Evolutionary conservation across 2,329 filamentous ascomycete genomes (phyloP), one percentile per base, ranked within the genome.

Genomic region (Penicillium sp.): DNA sequence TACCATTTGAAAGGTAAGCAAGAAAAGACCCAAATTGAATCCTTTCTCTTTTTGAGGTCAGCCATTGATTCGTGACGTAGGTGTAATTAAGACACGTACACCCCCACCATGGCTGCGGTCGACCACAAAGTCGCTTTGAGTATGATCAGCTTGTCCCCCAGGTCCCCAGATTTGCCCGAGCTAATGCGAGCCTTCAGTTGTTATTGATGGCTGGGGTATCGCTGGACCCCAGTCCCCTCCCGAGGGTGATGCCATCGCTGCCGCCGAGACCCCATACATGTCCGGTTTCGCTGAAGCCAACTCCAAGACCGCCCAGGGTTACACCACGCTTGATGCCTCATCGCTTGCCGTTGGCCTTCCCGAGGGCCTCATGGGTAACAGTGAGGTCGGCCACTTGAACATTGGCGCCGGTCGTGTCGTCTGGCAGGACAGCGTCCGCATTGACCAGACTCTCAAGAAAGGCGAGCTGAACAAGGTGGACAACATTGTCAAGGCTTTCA

Each of bases 131-230:
- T 85, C 66, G 88, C 87, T 66, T 82, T 91, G 71, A 90, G 84
- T 87, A 82, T 69, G 83, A 77, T 67, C 64, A 30, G 48, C 72
- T 73, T 59, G 75, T 76, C 71, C 67, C 61, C 61, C 62, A 66
- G 63, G 64, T 64, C 67, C 65, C 48, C 65, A 67, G 48, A 60
- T 48, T 22, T 48, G 43, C 38, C 69, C 60, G 67, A 58, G 37
- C 60, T 70, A 60, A 59, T 48, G 42, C 28, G 26, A 55, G 45
- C 54, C 74, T 83, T 75, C 74, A 93, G 90, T 99, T 86, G 95
- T 98, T 81, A 99, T 99, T 84, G 95, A 99, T 82, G 95, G 95
- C 75, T 99, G 95, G 95, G 95, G 95, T 75, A 87, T 98, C 73
- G 87, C 93, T 72, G 87, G 87, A 66, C 89, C 89, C 68, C 82